Base-by-base conservation (phyloP, 176 grass and related monocot genomes). In the Avena insularis region DNA sequence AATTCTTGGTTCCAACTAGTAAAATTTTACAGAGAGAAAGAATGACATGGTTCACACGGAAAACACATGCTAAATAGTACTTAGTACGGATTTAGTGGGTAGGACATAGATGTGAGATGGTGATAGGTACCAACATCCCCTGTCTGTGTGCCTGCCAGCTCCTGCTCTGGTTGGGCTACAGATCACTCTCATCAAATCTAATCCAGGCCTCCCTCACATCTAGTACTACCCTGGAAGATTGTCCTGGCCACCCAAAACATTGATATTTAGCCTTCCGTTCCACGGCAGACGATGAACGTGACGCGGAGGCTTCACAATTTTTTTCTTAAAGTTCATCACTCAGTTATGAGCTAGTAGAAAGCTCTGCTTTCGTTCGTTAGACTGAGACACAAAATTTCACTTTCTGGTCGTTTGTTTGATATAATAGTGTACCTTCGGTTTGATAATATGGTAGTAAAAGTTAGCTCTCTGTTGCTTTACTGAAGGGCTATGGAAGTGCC, bases 401-500 rank as follows among this genome's bases (percentile, higher is more conserved):
- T 70, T 85, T 49, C 12, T 48, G 8, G 40, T 15, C 15, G 35
- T 51, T 64, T 56, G 33, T 45, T 59, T 62, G 23, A 67, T 36
- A 35, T 35, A 12, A 14, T 63, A 63, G 57, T 82, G 29, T 29
- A 29, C 29, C 29, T 29, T 29, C 29, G 29, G 29, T 29, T 29
- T 43, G 6, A 43, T 43, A 43, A 43, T 43, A 43, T 43, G 40
- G 40, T 43, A 6, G 40, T 43, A 6, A 36, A 91, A 92, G 36
- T 82, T 88, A 68, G 36, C 82, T 83, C 81, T 74, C 11, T 83
- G 76, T 88, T 92, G 84, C 88, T 90, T 95, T 59, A 75, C 89
- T 94, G 90, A 94, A 97, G 95, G 90, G 75, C 31, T 88, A 86
- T 97, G 95, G 90, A 94, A 88, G 84, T 97, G 95, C 75, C 84